Evolutionary conservation across 2,329 filamentous ascomycete species (phyloP).

Genomic region (Ceratocystis colombiana): DNA sequence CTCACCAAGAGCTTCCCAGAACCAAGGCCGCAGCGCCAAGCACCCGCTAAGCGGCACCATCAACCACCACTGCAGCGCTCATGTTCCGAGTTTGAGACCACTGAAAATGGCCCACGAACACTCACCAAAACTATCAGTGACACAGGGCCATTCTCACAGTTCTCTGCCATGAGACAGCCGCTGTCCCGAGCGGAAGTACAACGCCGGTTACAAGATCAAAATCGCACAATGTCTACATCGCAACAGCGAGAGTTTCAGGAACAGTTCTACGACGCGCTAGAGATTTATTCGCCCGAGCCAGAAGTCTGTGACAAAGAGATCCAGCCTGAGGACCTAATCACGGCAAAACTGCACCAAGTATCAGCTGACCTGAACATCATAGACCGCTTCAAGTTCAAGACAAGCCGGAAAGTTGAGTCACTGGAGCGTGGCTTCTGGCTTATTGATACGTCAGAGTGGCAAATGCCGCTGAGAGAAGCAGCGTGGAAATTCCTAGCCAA

Average conservation of each 20-base stretch:
- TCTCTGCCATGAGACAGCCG: background rate
- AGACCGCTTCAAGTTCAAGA: slow-evolving; percentile 38
- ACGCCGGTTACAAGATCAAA: slow-evolving; percentile 26
- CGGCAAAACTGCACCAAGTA: slow-evolving; percentile 45
- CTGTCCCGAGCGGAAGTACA: slow-evolving; percentile 31
- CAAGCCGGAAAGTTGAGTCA: background rate
- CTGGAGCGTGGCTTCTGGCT: slow-evolving; percentile 74
- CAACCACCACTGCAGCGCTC: background rate
- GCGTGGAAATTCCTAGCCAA: slow-evolving; percentile 55
- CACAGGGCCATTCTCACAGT: slow-evolving; percentile 10
- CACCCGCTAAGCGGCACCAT: background rate
- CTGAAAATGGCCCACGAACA: background rate
- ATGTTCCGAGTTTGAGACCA: slow-evolving; percentile 1
- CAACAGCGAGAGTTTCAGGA: slow-evolving; percentile 24
- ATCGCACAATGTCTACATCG: slow-evolving; percentile 26
- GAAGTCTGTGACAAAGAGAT: slow-evolving; percentile 39
- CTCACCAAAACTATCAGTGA: slow-evolving; percentile 26
- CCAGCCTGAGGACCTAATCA: slow-evolving; percentile 43
- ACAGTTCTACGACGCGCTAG: slow-evolving; percentile 33
- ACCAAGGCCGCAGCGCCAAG: background rate
- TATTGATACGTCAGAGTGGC: slow-evolving; percentile 50
- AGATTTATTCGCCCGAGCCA: slow-evolving; percentile 47
- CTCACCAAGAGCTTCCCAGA: background rate
- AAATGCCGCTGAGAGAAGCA: slow-evolving; percentile 37
- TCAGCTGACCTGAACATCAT: slow-evolving; percentile 42